Conservation (phyloP, 192 early-diverging fungal genomes). For the Allomyces javanicus region DNA sequence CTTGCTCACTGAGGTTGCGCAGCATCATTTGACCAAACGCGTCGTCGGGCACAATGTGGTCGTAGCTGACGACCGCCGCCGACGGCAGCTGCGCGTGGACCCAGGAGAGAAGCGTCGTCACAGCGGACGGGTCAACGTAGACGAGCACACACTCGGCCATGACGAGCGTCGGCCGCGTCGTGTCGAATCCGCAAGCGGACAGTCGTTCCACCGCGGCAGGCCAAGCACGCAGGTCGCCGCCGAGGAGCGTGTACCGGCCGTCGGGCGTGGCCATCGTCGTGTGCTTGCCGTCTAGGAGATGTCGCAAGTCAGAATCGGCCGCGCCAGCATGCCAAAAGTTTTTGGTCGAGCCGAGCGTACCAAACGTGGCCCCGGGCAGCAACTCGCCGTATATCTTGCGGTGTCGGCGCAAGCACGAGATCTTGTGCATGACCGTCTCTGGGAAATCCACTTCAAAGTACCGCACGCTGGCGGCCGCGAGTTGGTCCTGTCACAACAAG, state of each 20-base stretch:
- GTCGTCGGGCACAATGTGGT: slow-evolving; percentile 79
- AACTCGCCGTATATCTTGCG: slow-evolving; percentile 15
- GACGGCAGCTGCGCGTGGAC: slow-evolving; percentile 22
- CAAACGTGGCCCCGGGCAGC: slow-evolving; percentile 16
- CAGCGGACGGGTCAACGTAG: slow-evolving; percentile 50
- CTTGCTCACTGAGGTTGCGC: slow-evolving; percentile 54
- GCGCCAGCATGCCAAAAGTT: background rate
- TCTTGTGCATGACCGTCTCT: slow-evolving; percentile 68
- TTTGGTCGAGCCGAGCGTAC: slow-evolving; percentile 7
- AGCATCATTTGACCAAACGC: slow-evolving; percentile 86
- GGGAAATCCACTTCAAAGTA: slow-evolving; percentile 90
- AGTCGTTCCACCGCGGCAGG: slow-evolving; percentile 37
- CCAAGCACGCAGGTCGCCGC: slow-evolving; percentile 60
- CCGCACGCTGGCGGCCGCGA: slow-evolving; percentile 11
- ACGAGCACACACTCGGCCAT: slow-evolving; percentile 87
- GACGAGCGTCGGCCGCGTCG: slow-evolving; percentile 61
- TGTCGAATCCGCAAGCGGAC: slow-evolving; percentile 21
- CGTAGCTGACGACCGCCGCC: slow-evolving; percentile 59
- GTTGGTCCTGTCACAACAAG: background rate
- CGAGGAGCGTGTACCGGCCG: slow-evolving; percentile 43
- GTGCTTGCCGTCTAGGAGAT: slow-evolving; percentile 12
- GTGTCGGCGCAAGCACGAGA: slow-evolving; percentile 27
- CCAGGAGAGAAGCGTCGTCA: slow-evolving; percentile 54
- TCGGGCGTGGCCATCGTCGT: slow-evolving; percentile 61
- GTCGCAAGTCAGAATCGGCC: background rate